phyloP scores from a whole-genome alignment of 2,329 filamentous ascomycete genomes.

The Cercospora zeae-maydis region DNA sequence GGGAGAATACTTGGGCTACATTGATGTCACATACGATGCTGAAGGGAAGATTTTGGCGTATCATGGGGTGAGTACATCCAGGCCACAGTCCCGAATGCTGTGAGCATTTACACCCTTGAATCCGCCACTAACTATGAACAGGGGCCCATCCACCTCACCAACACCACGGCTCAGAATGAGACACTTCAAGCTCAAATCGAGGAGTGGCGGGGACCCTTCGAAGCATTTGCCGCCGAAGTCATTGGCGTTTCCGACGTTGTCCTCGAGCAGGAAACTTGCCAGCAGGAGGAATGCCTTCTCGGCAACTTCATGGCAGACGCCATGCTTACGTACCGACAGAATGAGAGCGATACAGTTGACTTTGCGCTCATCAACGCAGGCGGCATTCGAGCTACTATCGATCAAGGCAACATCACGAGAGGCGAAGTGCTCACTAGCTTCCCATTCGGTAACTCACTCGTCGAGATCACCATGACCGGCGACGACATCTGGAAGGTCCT shows the following conservation, averaged over 20 bases:
- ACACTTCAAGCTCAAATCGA: constrained; percentile 57
- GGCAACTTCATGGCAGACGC: constrained; percentile 49
- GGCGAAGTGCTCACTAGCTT: constrained; percentile 63
- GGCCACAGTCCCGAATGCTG: too few species aligned
- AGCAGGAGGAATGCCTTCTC: constrained; percentile 53
- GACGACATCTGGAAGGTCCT: constrained; percentile 55
- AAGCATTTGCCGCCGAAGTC: constrained; percentile 56
- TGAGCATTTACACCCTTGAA: neutral
- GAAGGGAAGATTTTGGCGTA: constrained; percentile 61
- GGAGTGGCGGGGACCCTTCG: constrained; percentile 59
- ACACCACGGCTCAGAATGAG: constrained; percentile 56
- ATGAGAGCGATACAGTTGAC: constrained; percentile 46
- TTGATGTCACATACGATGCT: constrained; percentile 61
- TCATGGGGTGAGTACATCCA: constrained; percentile 45
- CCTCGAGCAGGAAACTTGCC: constrained; percentile 59
- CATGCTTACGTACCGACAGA: constrained; percentile 58
- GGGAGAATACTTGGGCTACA: constrained; percentile 66
- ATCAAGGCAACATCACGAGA: constrained; percentile 58
- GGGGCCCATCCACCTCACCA: constrained; percentile 60
- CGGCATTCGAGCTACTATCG: constrained; percentile 62
- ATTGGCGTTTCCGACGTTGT: constrained; percentile 54
- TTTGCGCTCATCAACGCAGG: constrained; percentile 64
- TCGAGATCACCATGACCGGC: constrained; percentile 55
- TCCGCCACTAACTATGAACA: neutral
- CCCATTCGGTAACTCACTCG: constrained; percentile 63